phyloP scores from a whole-genome alignment of 75 land plant species.

The Isoetes taiwanensis region DNA sequence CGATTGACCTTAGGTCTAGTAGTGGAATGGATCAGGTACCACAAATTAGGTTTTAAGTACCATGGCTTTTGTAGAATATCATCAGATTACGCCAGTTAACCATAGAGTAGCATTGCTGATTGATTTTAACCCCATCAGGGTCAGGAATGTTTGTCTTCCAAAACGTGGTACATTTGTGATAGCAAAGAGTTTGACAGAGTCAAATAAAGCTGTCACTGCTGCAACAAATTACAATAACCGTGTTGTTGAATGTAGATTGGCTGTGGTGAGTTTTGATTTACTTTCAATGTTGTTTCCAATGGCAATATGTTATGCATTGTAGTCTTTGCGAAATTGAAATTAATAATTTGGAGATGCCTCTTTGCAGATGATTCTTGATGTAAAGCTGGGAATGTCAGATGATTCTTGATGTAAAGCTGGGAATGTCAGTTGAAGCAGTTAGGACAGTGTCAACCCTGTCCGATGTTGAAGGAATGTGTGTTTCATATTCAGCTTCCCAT shows the following conservation, averaged over 20 bases:
- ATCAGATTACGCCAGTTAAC: no score
- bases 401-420: slow-evolving; percentile 78
- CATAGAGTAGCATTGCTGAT: slow-evolving; percentile 83
- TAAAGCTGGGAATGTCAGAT: slow-evolving; percentile 45
- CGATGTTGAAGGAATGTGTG: slow-evolving; percentile 86
- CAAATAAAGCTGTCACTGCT: slow-evolving; percentile 96
- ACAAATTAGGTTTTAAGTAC: no score
- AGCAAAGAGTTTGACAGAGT: slow-evolving; percentile 88
- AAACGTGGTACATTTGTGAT: slow-evolving; percentile 79
- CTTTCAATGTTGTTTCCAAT: no score
- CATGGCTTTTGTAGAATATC: no score
- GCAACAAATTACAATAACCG: slow-evolving; percentile 95
- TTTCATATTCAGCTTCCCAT: slow-evolving; percentile 45
- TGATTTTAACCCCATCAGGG: slow-evolving; percentile 88
- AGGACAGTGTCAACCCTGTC: slow-evolving; percentile 63
- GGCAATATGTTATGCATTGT: no score
- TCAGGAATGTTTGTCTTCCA: slow-evolving; percentile 82
- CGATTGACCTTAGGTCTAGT: no score
- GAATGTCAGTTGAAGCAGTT: slow-evolving; percentile 66
- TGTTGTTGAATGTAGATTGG: slow-evolving; percentile 93
- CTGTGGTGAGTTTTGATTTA: slow-evolving; percentile 92
- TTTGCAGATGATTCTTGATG: no score
- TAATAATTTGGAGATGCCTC: no score
- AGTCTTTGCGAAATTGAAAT: no score
- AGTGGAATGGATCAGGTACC: no score